phyloP scores from a whole-genome alignment of 2,329 filamentous ascomycete genomes.

The Didymella arachidicola region DNA sequence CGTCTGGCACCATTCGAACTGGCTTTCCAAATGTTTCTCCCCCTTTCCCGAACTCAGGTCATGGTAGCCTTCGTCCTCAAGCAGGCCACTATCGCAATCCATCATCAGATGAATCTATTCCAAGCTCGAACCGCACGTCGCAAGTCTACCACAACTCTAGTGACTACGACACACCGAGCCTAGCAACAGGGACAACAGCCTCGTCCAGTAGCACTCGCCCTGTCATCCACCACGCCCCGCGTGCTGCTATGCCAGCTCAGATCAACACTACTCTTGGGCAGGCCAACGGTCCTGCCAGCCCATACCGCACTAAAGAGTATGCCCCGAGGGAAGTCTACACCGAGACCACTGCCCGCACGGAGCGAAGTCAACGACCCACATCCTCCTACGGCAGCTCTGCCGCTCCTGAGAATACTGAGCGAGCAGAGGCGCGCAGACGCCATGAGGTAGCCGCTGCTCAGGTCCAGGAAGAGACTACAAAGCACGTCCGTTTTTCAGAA shows the following conservation, averaged over 20 bases:
- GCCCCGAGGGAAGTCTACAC: conserved; percentile 26
- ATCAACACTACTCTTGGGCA: conserved; percentile 23
- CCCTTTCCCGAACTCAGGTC: conserved; percentile 23
- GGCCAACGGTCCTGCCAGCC: conserved; percentile 21
- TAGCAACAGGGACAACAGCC: conserved; percentile 15
- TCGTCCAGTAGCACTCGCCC: conserved; percentile 33
- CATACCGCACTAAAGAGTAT: conserved; percentile 33
- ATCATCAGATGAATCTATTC: conserved; percentile 41
- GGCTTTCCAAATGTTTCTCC: conserved; percentile 43
- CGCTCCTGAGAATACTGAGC: conserved; percentile 35
- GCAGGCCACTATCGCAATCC: conserved; percentile 35
- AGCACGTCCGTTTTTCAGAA: no score
- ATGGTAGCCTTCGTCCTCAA: conserved; percentile 28
- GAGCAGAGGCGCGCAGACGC: conserved; percentile 37
- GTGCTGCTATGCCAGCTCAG: conserved; percentile 1
- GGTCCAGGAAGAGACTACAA: conserved; percentile 27
- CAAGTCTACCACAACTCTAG: conserved; percentile 43
- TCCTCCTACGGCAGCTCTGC: conserved; percentile 17
- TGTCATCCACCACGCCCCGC: conserved; percentile 37
- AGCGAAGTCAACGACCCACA: no score
- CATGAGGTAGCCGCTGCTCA: conserved; percentile 22
- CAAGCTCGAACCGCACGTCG: conserved; percentile 37
- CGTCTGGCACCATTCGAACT: conserved; percentile 42
- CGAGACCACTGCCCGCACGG: conserved; percentile 4
- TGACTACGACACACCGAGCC: conserved; percentile 40